Evolutionary conservation across 2,329 filamentous ascomycete genomes (phyloP).

Genomic region (Fusarium piperis): DNA sequence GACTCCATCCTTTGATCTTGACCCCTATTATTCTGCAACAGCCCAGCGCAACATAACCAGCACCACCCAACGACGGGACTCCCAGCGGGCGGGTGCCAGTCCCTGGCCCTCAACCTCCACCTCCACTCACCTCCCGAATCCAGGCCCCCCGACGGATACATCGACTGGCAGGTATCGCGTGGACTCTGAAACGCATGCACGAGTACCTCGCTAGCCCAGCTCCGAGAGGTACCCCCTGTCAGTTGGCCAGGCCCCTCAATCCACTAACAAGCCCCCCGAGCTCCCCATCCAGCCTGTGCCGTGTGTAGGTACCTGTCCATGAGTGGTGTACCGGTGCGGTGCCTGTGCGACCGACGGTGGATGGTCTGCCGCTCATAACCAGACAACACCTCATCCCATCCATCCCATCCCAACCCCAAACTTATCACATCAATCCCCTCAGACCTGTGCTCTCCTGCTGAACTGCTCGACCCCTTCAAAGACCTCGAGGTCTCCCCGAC

Average conservation of each 20-base stretch:
- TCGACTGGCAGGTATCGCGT: conserved; percentile 24
- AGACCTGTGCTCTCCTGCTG: conserved; percentile 2
- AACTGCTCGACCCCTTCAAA: conserved; percentile 16
- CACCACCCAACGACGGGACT: conserved; percentile 7
- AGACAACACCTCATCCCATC: conserved; percentile 34
- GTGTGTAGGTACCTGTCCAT: conserved; percentile 12
- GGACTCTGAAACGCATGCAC: conserved; percentile 27
- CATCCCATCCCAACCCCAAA: conserved; percentile 14
- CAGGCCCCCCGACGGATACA: conserved; percentile 19
- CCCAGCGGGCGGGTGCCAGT: conserved; percentile 11
- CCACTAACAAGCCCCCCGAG: conserved; percentile 29
- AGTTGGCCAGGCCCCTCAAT: conserved; percentile 25
- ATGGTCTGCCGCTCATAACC: conserved; percentile 30
- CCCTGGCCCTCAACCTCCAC: conserved; percentile 18
- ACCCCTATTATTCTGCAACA: conserved; percentile 43
- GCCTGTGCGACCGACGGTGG: conserved; percentile 21
- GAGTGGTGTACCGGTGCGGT: conserved; percentile 9
- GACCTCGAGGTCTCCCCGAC: conserved; percentile 36
- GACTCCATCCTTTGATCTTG: conserved; percentile 16
- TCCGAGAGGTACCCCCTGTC: conserved; percentile 32
- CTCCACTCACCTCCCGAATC: conserved; percentile 23
- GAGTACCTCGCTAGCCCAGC: conserved; percentile 24
- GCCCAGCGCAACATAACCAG: conserved; percentile 27
- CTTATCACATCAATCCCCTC: conserved; percentile 9
- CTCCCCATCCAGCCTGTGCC: conserved; percentile 8